Base-by-base conservation (phyloP, 2,329 filamentous ascomycete species). In the Ascochyta rabiei region DNA sequence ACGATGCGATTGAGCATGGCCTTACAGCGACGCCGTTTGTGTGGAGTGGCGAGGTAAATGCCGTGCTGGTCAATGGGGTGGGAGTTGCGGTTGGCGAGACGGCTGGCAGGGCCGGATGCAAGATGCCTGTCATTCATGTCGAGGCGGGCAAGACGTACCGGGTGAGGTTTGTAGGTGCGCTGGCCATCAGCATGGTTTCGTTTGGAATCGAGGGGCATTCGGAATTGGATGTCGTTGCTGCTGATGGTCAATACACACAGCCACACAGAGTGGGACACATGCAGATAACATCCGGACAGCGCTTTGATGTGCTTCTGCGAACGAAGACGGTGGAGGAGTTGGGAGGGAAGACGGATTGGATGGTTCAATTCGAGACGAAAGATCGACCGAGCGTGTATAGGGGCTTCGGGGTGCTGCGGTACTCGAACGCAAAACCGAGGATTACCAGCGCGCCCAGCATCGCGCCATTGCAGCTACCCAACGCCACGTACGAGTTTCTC, bases 141-240 rank as follows among this genome's bases (percentile, higher is more conserved):
- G 75, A 86, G 33, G 83, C 86, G 0, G 82, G 77, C 10, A 85
- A 81, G 66, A 85, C 81, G 0, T 89, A 89, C 62, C 79, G 86
- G 1, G 71, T 89, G 47, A 79, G 87, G 9, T 83, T 86, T 63
- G 80, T 89, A 38, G 84, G 84, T 4, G 79, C 71, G 0, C 82
- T 81, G 0, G 82, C 82, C 0, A 73, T 88, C 16, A 85, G 83
- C 0, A 77, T 81, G 8, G 64, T 86, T 7, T 78, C 80, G 1
- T 61, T 86, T 3, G 84, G 76, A 0, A 80, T 89, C 35, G 84
- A 87, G 56, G 80, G 69, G 6, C 86, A 89, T 61, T 63, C 76
- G 1, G 73, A 81, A 9, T 67, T 89, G 34, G 80, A 79, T 0
- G 76, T 90, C 48, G 85, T 89, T 50, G 82, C 83, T 52, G 86